Evolutionary conservation across 2,329 filamentous ascomycete species (phyloP).

Genomic region (Colletotrichum camelliae): DNA sequence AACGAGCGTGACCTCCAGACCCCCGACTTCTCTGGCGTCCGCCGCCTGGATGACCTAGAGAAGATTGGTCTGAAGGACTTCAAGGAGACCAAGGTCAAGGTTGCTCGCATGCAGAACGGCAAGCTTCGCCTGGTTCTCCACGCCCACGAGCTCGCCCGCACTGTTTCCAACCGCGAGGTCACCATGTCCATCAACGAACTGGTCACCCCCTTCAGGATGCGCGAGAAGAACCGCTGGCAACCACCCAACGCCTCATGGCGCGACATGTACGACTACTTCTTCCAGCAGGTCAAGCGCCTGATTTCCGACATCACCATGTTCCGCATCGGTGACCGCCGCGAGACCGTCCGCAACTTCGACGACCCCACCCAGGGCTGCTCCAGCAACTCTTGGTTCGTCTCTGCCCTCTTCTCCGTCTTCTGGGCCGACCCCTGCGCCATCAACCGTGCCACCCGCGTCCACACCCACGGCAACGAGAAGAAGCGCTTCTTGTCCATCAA

Average conservation of each 20-base stretch:
- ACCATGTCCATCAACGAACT: slow-evolving; percentile 47
- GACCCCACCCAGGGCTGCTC: slow-evolving; percentile 48
- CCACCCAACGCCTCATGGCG: slow-evolving; percentile 47
- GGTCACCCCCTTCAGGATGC: slow-evolving; percentile 39
- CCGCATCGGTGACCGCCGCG: slow-evolving; percentile 26
- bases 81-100: slow-evolving; percentile 39
- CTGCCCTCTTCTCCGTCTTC: slow-evolving; percentile 49
- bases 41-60: slow-evolving; percentile 43
- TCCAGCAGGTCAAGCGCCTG: slow-evolving; percentile 34
- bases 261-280: slow-evolving; percentile 41
- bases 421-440: slow-evolving; percentile 48
- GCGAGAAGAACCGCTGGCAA: slow-evolving; percentile 34
- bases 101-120: slow-evolving; percentile 48
- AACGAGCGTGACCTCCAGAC: slow-evolving; percentile 46
- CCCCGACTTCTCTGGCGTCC: slow-evolving; percentile 45
- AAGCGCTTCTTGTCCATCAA: slow-evolving; percentile 35
- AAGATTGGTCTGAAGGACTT: slow-evolving; percentile 44
- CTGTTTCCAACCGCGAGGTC: slow-evolving; percentile 41
- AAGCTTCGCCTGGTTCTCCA: slow-evolving; percentile 47
- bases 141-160: slow-evolving; percentile 37
- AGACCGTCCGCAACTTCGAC: slow-evolving; percentile 36
- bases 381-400: slow-evolving; percentile 48
- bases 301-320: slow-evolving; percentile 37
- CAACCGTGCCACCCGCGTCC: slow-evolving; percentile 38
- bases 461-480: slow-evolving; percentile 29